These are phyloP conservation scores for Vitis labrusca DNA, from an alignment of 164 flowering plant genomes.

Conservation along the genomic window DNA sequence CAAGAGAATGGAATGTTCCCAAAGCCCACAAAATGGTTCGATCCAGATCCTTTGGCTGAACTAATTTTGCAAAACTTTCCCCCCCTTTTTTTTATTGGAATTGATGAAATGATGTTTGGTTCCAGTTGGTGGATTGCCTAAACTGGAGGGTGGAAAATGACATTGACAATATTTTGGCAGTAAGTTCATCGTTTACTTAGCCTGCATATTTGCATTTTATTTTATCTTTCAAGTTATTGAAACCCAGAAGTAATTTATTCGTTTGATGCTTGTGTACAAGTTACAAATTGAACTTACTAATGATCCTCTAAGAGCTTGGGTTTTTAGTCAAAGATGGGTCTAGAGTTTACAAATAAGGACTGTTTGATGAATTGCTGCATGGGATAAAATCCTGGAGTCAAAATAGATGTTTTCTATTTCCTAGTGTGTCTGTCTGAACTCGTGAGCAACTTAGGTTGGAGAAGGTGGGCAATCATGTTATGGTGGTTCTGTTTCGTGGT, in stretches of 20 bases:
- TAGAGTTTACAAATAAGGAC: too few species aligned
- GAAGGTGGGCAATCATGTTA: neutral
- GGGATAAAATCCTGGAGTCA: too few species aligned
- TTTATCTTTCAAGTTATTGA: too few species aligned
- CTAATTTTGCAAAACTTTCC: neutral
- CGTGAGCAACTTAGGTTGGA: neutral
- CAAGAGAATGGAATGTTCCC: conserved; percentile 59
- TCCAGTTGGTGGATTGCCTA: conserved; percentile 43
- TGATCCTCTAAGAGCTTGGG: neutral
- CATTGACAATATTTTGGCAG: conserved; percentile 39
- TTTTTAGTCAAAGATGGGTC: too few species aligned
- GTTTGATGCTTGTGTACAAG: neutral
- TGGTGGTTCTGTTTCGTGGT: too few species aligned
- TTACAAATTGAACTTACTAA: neutral
- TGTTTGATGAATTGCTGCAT: too few species aligned
- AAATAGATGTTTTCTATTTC: neutral
- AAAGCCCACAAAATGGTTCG: conserved; percentile 67
- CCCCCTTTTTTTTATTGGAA: neutral
- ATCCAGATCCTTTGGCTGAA: neutral
- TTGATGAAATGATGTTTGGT: neutral
- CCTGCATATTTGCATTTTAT: too few species aligned
- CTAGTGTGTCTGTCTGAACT: neutral
- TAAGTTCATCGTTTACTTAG: conserved; percentile 17
- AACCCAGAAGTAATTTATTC: neutral
- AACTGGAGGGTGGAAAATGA: conserved; percentile 47